A percentile compares a stretch with the other conserved stretches of the same genome.
These are phyloP conservation scores for Nicotiana attenuata DNA, from an alignment of 257 asterid genomes.

Conservation along the genomic window DNA sequence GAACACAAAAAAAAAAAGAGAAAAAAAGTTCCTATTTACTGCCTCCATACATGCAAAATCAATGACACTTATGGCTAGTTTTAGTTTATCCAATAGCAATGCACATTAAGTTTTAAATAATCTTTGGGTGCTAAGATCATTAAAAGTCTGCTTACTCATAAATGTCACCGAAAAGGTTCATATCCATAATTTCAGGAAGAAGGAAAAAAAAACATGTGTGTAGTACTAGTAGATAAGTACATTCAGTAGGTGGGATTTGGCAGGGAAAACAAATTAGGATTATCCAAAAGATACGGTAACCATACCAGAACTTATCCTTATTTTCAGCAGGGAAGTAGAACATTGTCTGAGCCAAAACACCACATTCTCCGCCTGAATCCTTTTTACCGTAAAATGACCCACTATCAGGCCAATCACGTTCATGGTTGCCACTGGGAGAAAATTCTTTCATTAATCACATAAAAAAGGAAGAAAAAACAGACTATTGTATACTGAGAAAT, in stretches of 20 bases:
- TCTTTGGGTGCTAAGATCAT: neutral
- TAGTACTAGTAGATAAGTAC: neutral
- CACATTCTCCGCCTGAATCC: conserved; percentile 98
- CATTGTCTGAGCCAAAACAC: conserved; percentile 76
- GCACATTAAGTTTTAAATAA: neutral
- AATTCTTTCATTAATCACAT: neutral
- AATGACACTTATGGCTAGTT: neutral
- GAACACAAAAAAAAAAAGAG: neutral
- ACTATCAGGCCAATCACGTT: conserved; percentile 91
- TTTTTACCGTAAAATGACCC: conserved; percentile 71
- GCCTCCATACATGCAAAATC: neutral
- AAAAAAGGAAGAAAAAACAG: neutral
- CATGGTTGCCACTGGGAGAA: conserved; percentile 83
- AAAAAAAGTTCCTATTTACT: neutral
- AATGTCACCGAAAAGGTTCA: neutral
- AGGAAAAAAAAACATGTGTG: too few species aligned
- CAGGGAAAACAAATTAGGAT: neutral
- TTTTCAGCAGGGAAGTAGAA: conserved; percentile 87
- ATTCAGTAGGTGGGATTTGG: neutral
- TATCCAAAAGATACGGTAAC: neutral
- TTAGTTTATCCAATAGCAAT: neutral
- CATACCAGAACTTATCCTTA: conserved; percentile 86
- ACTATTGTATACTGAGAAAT: neutral
- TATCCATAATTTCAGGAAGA: neutral
- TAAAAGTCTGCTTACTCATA: neutral